phyloP scores from a whole-genome alignment of 495 filamentous ascomycete genomes.

The Paragyromitra xinjiangensis region DNA sequence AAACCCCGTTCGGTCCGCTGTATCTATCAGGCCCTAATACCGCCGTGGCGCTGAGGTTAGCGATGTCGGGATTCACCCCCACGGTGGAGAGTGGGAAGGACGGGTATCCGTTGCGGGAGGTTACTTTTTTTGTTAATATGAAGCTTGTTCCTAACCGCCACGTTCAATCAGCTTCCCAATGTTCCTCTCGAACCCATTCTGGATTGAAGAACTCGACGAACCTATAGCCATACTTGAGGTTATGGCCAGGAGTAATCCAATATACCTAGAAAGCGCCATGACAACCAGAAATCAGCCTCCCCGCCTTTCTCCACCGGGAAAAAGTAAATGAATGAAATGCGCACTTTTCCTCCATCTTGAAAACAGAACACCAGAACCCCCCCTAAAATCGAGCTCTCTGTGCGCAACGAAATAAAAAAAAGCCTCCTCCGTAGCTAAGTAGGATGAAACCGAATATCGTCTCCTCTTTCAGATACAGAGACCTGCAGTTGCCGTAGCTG shows the following conservation, averaged over 20 bases:
- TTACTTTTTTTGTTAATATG: conserved; percentile 91
- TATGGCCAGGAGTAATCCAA: conserved; percentile 88
- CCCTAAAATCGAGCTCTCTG: conserved; percentile 32
- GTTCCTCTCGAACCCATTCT: conserved; percentile 20
- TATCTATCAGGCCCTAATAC: conserved; percentile 82
- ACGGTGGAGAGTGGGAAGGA: conserved; percentile 22
- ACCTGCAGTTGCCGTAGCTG: conserved; percentile 26
- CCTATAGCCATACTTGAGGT: conserved; percentile 92
- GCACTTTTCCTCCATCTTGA: conserved; percentile 88
- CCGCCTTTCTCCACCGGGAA: conserved; percentile 18
- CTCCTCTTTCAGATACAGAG: conserved; percentile 27
- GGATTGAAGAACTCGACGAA: conserved; percentile 61
- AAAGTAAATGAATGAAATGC: conserved; percentile 55
- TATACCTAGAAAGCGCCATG: conserved; percentile 70
- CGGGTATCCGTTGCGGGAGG: conserved; percentile 52
- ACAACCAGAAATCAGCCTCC: conserved; percentile 59
- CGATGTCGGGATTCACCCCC: conserved; percentile 21
- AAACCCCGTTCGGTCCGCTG: conserved; percentile 89
- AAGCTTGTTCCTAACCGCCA: conserved; percentile 77
- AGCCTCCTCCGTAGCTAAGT: conserved; percentile 5
- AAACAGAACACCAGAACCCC: conserved; percentile 26
- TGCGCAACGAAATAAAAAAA: conserved; percentile 31
- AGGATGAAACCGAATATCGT: conserved; percentile 28
- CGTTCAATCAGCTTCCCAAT: conserved; percentile 41
- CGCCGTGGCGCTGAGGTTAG: conserved; percentile 42